Conservation (phyloP, 2,329 filamentous ascomycete species). For the Teratosphaeria viscida region DNA sequence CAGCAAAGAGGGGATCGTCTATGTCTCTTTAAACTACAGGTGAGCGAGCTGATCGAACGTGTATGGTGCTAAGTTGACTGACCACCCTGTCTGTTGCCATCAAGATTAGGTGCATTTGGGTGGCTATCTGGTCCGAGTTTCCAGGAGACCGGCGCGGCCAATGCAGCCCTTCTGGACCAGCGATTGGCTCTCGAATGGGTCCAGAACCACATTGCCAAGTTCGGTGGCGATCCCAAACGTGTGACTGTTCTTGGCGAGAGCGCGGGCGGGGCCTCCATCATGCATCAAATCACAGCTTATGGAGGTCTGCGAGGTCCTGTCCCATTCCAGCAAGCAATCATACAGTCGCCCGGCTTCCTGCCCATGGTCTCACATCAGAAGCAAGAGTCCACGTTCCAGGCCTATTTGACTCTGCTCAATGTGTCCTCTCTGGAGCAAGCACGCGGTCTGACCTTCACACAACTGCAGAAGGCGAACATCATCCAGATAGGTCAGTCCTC, state of each 20-base stretch:
- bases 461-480: constrained; percentile 35
- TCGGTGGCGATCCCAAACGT: constrained; percentile 42
- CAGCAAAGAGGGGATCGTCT: constrained; percentile 30
- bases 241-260: constrained; percentile 38
- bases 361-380: constrained; percentile 25
- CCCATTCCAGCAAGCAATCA: constrained; percentile 37
- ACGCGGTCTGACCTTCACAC: constrained; percentile 29
- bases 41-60: too few species aligned
- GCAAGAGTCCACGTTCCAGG: constrained; percentile 30
- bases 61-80: neutral
- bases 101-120: constrained; percentile 36
- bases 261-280: constrained; percentile 44
- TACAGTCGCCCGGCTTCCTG: constrained; percentile 37
- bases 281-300: constrained; percentile 44
- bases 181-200: constrained; percentile 49
- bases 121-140: constrained; percentile 38
- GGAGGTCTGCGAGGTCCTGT: constrained; percentile 33
- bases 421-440: constrained; percentile 37
- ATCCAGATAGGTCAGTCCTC: constrained; percentile 30
- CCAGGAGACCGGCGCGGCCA: constrained; percentile 34
- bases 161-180: constrained; percentile 45
- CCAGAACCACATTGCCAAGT: constrained; percentile 35
- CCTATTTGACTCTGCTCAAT: constrained; percentile 32
- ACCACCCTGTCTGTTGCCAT: constrained; percentile 6
- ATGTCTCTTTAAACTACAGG: neutral